Evolutionary conservation across 202 grass and related monocot species (phyloP).

Genomic region (Carex sylvatica): DNA sequence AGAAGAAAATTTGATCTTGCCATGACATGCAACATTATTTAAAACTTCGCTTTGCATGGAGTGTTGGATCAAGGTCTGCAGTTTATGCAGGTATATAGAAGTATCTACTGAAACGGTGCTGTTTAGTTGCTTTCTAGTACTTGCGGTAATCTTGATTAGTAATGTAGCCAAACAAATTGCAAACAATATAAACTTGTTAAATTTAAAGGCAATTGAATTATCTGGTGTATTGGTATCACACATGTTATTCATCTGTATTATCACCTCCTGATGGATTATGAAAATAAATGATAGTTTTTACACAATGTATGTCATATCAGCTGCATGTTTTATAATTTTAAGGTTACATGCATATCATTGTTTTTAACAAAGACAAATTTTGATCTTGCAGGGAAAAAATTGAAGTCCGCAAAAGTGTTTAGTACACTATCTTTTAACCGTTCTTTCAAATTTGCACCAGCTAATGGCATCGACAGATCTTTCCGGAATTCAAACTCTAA

Average conservation of each 20-base stretch:
- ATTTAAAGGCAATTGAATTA: not conserved
- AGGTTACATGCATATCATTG: not conserved
- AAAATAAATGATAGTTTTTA: not conserved
- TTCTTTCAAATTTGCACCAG: constrained; percentile 66
- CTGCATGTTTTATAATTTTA: not conserved
- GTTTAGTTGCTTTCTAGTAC: not conserved
- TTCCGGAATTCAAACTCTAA: constrained; percentile 45
- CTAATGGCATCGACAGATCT: constrained; percentile 47
- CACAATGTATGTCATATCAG: not conserved
- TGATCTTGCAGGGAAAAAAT: constrained; percentile 51
- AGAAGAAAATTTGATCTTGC: not conserved
- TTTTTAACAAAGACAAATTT: constrained; percentile 10
- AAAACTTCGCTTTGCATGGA: not conserved
- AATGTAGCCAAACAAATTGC: not conserved
- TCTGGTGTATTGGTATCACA: not conserved
- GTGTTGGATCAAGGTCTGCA: constrained; percentile 1
- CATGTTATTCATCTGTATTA: not conserved
- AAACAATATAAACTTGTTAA: not conserved
- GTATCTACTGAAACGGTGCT: not conserved
- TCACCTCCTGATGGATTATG: not conserved
- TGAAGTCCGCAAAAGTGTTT: constrained; percentile 91
- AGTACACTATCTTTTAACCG: constrained; percentile 85
- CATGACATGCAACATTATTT: not conserved
- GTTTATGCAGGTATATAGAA: not conserved
- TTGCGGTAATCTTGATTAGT: not conserved